A percentile compares a stretch with the other conserved stretches of the same genome.
Evolutionary conservation across 2,329 filamentous ascomycete species (phyloP).

Genomic region (Cordyceps farinosa): DNA sequence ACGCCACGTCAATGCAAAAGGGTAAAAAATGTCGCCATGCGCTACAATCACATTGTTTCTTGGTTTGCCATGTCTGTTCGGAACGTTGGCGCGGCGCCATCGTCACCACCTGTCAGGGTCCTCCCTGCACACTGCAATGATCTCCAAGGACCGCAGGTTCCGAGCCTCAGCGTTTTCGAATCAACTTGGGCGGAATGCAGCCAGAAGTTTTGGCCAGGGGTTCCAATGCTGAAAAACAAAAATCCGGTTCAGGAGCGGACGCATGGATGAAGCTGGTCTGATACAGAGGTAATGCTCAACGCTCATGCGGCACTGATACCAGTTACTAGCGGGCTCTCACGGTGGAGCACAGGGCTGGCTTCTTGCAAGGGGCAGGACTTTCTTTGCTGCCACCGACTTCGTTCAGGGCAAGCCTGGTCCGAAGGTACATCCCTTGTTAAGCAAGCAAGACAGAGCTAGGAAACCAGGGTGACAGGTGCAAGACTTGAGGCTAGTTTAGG

Average conservation of each 20-base stretch:
- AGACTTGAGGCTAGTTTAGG: no score
- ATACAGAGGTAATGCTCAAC: neutral
- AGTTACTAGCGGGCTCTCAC: neutral
- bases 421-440: no score
- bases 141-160: neutral
- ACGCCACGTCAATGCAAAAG: neutral
- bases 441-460: no score
- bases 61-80: no score
- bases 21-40: neutral
- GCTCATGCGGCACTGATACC: neutral
- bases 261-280: neutral
- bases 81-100: neutral
- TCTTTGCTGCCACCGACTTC: no score
- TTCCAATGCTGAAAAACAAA: no score
- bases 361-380: neutral
- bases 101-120: no score
- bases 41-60: neutral
- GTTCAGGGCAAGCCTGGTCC: no score
- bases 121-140: no score
- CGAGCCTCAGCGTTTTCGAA: neutral
- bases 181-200: neutral
- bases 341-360: slow-evolving; percentile 10
- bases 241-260: neutral
- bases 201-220: no score
- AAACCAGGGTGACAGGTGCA: no score